Conservation (phyloP, 805 yeast genomes). For the Pichia sporocuriosa region DNA sequence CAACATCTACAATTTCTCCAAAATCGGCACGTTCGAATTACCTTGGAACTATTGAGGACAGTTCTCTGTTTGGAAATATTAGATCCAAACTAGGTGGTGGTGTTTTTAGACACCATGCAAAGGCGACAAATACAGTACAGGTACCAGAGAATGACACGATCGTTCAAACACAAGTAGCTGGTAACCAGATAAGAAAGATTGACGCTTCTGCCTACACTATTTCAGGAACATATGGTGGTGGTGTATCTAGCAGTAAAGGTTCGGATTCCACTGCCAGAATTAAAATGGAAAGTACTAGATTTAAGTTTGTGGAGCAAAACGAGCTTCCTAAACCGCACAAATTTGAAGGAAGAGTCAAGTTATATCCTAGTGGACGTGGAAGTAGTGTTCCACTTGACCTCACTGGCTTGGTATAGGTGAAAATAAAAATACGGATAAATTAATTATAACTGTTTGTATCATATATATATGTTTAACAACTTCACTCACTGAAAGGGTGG, state of each 20-base stretch:
- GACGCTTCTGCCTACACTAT: slow-evolving; percentile 64
- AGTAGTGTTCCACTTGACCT: slow-evolving; percentile 81
- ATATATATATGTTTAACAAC: too few relatives aligned
- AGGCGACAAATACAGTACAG: slow-evolving; percentile 6
- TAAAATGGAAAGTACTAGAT: slow-evolving; percentile 65
- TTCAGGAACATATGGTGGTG: slow-evolving; percentile 28
- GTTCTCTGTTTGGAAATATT: slow-evolving; percentile 7
- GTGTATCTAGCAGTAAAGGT: slow-evolving; percentile 1
- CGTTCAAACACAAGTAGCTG: slow-evolving; percentile 39
- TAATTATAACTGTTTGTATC: too few relatives aligned
- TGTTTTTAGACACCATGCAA: slow-evolving; percentile 8
- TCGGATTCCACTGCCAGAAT: slow-evolving; percentile 23
- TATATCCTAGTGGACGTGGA: slow-evolving; percentile 95
- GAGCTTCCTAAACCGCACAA: slow-evolving; percentile 86
- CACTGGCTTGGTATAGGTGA: slow-evolving; percentile 10
- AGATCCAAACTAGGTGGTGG: slow-evolving; percentile 13
- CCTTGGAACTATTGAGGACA: slow-evolving; percentile 7
- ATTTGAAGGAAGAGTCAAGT: slow-evolving; percentile 61
- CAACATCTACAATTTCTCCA: slow-evolving; percentile 5
- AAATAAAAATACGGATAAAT: too few relatives aligned
- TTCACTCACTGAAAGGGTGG: too few relatives aligned
- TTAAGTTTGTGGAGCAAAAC: slow-evolving; percentile 56
- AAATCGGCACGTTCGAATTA: slow-evolving; percentile 5
- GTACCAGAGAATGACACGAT: slow-evolving; percentile 18
- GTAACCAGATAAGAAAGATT: slow-evolving; percentile 49